Evolutionary conservation across 345 rosid species (phyloP), one percentile per base, ranked within the genome.

Genomic region (Populus deltoides): DNA sequence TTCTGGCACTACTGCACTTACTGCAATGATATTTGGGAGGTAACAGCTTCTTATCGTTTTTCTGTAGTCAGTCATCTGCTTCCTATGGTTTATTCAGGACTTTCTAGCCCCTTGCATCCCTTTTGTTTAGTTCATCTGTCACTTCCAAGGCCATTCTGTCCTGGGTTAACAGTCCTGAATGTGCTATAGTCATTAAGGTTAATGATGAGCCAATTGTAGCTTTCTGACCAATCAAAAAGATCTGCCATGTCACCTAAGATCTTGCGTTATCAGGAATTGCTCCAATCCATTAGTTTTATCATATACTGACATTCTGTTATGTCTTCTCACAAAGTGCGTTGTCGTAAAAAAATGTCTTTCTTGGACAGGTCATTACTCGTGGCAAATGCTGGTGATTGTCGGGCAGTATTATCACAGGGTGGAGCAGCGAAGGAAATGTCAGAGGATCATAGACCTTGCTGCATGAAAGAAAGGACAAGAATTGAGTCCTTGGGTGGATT

Each of bases 351-450:
- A 16, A 4, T 17, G 51, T 17, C 7, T 3, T 57, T 78, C 78
- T 73, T 79, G 74, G 6, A 33, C 79, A 89, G 97, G 86, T 92
- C 91, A 29, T 80, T 92, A 57, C 89, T 93, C 29, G 96, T 95
- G 82, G 98, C 99, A 82, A 95, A 95, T 75, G 98, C 93, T 53
- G 97, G 99, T 51, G 99, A 95, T 82, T 95, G 94, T 63, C 90
- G 96, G 36, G 94, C 98, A 69, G 96, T 95, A 43, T 79, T 93
- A 63, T 94, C 93, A 27, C 86, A 87, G 63, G 51, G 70, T 66
- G 98, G 98, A 75, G 47, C 47, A 1, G 93, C 95, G 49, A 70
- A 87, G 68, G 93, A 90, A 75, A 88, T 93, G 93, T 95, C 98
- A 22, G 78, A 76, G 24, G 99, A 93, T 80, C 98, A 95, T 79